These are phyloP conservation scores for Erodium chrysanthum DNA, from an alignment of 441 rosid genomes.

Conservation along the genomic window DNA sequence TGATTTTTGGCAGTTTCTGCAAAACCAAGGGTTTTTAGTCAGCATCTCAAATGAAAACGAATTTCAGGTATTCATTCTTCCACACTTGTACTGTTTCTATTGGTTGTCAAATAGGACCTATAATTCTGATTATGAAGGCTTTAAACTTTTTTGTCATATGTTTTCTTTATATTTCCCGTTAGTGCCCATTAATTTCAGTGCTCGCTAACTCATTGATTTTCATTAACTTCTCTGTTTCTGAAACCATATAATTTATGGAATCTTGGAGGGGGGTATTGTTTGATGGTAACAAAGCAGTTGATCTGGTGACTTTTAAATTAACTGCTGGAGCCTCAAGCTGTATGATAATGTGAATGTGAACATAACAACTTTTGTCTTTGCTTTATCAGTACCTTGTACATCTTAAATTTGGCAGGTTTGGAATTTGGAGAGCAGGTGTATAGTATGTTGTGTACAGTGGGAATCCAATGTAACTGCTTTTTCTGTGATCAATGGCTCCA, in stretches of 20 bases:
- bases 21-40: constrained; percentile 54
- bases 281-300: background rate
- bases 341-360: background rate
- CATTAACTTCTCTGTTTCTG: background rate
- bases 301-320: constrained; percentile 5
- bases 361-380: background rate
- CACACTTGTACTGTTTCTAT: background rate
- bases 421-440: constrained; percentile 45
- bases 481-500: constrained; percentile 44
- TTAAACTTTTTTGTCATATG: background rate
- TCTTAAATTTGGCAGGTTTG: constrained; percentile 38
- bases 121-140: constrained; percentile 4
- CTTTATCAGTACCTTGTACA: background rate
- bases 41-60: constrained; percentile 48
- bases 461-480: constrained; percentile 64
- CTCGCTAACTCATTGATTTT: background rate
- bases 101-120: constrained; percentile 9
- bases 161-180: no score
- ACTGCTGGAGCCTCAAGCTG: background rate
- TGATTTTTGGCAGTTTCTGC: constrained; percentile 36
- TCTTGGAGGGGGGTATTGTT: background rate
- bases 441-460: constrained; percentile 39
- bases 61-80: constrained; percentile 42
- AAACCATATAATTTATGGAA: background rate
- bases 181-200: background rate